Base-by-base conservation (phyloP, 2,329 filamentous ascomycete species). In the Diplodia seriata region DNA sequence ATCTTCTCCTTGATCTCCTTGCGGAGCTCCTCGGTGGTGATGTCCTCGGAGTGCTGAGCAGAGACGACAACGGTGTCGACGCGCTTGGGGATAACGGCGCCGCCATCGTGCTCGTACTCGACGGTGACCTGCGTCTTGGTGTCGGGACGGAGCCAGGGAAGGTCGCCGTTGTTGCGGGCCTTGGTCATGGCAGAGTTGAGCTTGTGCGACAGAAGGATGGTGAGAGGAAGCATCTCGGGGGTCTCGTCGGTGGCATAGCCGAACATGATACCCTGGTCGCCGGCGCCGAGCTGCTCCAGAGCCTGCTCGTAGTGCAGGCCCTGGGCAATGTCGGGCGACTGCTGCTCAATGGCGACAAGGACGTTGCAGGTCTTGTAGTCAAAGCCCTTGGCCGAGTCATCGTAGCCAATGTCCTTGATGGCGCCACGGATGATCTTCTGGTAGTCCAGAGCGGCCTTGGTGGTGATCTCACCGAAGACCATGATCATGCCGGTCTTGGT, bases 201-300 rank as follows among this genome's bases (percentile, higher is more conserved):
- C 87, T 94, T 93, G 89, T 99, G 95, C 78, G 95, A 91, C 79
- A 98, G 89, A 77, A 94, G 88, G 75, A 98, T 87, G 77, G 94
- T 98, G 78, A 99, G 87, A 74, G 95, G 95, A 81, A 98, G 92
- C 76, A 97, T 89, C 86, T 99, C 95, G 71, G 94, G 94, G 76
- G 95, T 98, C 89, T 99, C 95, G 79, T 99, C 95, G 77, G 95
- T 97, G 82, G 95, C 95, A 88, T 99, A 99, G 77, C 95, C 95
- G 84, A 99, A 99, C 95, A 99, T 99, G 87, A 99, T 97, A 87
- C 95, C 95, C 87, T 99, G 95, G 85, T 99, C 95, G 91, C 95
- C 95, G 71, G 95, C 95, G 83, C 95, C 95, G 73, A 99, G 90
- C 85, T 97, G 90, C 89, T 99, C 95, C 61, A 99, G 91, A 74